These are phyloP conservation scores for Yarrowia hollandica DNA, from an alignment of 805 yeast genomes.

Conservation along the genomic window DNA sequence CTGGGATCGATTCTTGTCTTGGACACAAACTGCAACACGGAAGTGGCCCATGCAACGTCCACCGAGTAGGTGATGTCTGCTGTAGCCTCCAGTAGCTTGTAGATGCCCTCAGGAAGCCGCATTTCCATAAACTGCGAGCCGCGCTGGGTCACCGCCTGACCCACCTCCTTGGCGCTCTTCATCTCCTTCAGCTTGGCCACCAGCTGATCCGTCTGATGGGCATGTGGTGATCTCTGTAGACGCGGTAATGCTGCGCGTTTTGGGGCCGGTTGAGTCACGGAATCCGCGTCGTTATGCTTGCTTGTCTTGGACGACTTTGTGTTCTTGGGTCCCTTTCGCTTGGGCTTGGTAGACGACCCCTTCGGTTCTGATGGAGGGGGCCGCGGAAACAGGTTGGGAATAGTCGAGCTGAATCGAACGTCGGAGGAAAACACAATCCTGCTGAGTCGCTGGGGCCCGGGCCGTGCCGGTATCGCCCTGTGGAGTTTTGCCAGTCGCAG, in stretches of 20 bases:
- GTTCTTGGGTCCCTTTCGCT: no score
- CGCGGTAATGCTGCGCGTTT: neutral
- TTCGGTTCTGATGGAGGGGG: no score
- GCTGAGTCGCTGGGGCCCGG: no score
- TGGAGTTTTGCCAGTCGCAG: constrained; percentile 4
- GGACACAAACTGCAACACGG: neutral
- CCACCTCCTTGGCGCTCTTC: no score
- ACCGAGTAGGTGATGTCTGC: neutral
- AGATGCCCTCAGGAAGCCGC: neutral
- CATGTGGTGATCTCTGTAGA: neutral
- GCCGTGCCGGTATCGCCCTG: neutral
- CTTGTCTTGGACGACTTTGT: no score
- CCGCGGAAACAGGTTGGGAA: constrained; percentile 6
- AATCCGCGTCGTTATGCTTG: no score
- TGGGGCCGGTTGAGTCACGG: neutral
- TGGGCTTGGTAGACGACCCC: no score
- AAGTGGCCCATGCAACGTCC: neutral
- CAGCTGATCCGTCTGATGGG: neutral
- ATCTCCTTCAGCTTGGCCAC: neutral
- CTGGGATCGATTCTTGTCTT: neutral
- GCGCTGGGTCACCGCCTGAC: neutral
- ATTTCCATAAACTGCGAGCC: neutral
- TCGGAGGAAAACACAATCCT: neutral
- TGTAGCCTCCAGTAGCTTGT: neutral
- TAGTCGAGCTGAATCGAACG: neutral